Base-by-base conservation (phyloP, 495 filamentous ascomycete genomes). In the Aspergillus funiculosus region DNA sequence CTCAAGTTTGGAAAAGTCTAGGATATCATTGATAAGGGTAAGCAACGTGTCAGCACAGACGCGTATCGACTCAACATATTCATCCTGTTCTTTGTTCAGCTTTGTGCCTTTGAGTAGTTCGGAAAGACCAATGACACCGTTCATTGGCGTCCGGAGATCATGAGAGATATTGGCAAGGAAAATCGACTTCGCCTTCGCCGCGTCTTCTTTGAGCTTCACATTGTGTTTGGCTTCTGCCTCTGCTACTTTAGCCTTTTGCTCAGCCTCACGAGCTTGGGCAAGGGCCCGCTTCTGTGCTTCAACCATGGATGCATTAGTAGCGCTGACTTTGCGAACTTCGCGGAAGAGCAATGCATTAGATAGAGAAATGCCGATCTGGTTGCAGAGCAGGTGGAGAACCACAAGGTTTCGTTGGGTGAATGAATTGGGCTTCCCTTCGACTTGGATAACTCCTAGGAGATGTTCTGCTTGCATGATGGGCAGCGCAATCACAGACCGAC, bases 91-190 rank as follows among this genome's bases (percentile, higher is more conserved):
- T 43, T 75, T 78, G 46, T 82, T 83, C 42, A 95, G 72, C 20
- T 67, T 66, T 35, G 84, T 94, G 29, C 82, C 85, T 52, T 89
- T 85, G 14, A 95, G 72, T 11, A 95, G 69, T 57, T 95, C 89
- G 2, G 85, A 89, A 58, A 94, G 89, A 5, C 89, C 87, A 65
- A 94, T 92, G 3, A 94, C 86, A 21, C 88, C 88, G 56, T 89
- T 90, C 48, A 95, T 77, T 0, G 87, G 90, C 2, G 88, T 92
- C 15, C 88, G 80, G 36, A 91, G 66, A 63, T 92, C 87, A 56
- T 92, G 87, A 2, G 86, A 90, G 11, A 94, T 88, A 56, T 95
- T 95, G 13, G 89, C 89, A 15, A 95, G 75, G 73, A 95, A 95
- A 38, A 94, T 89, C 5, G 82, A 86, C 62, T 94, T 95, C 9